Conservation (phyloP, 148 eudicot species). For the Amaranthus hypochondriacus region DNA sequence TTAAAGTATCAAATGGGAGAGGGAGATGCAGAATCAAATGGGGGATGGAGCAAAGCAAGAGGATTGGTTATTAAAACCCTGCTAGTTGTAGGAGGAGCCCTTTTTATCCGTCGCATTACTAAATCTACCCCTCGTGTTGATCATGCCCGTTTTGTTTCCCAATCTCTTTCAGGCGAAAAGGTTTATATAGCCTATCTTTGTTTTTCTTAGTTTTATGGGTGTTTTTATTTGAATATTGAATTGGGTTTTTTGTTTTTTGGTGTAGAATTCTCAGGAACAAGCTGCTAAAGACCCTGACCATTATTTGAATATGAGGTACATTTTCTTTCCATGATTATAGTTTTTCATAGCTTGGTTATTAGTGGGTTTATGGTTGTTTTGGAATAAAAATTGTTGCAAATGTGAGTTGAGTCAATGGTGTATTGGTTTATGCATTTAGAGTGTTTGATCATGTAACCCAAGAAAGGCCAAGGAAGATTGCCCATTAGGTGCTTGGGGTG, state of each 20-base stretch:
- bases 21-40: constrained; percentile 14
- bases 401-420: no score
- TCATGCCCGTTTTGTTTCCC: constrained; percentile 60
- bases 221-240: background rate
- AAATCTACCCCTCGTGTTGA: constrained; percentile 96
- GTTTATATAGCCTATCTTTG: constrained; percentile 14
- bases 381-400: background rate
- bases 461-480: no score
- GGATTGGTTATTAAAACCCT: constrained; percentile 62
- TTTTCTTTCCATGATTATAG: background rate
- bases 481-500: no score
- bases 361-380: background rate
- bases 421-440: no score
- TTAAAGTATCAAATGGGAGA: constrained; percentile 11
- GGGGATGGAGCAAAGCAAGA: constrained; percentile 63
- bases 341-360: background rate
- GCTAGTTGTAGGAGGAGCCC: constrained; percentile 75
- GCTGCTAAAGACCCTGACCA: constrained; percentile 85
- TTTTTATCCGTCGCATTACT: constrained; percentile 63
- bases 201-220: background rate
- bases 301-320: constrained; percentile 84
- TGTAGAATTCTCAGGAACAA: constrained; percentile 62
- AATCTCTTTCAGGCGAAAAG: constrained; percentile 71
- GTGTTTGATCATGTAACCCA: no score
- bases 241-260: background rate